These are phyloP conservation scores for Heterobasidion parviporum DNA, from an alignment of 1,284 basidiomycete species.

Conservation along the genomic window DNA sequence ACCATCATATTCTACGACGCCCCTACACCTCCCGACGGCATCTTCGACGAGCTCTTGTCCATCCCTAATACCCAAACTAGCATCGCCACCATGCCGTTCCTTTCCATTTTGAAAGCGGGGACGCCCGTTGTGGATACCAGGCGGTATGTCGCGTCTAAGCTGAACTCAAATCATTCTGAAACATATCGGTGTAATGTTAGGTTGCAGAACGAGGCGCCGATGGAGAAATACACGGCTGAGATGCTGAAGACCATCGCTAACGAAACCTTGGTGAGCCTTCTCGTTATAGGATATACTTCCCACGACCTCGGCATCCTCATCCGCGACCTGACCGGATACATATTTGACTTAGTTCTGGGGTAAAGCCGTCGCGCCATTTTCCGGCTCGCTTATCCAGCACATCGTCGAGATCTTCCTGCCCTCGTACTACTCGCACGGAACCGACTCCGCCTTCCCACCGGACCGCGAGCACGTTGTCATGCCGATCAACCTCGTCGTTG, in stretches of 20 bases:
- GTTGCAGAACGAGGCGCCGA: constrained; percentile 30
- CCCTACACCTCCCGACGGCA: constrained; percentile 28
- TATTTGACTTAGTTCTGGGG: constrained; percentile 10
- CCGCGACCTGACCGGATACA: constrained; percentile 17
- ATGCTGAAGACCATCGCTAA: constrained; percentile 40
- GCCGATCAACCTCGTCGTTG: constrained; percentile 41
- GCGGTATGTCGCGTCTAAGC: not conserved
- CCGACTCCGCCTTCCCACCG: constrained; percentile 40
- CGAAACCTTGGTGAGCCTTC: constrained; percentile 34
- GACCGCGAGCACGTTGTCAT: constrained; percentile 27
- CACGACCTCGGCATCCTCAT: constrained; percentile 10
- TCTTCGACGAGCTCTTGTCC: constrained; percentile 34
- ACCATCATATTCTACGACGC: constrained; percentile 34
- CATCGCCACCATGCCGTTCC: constrained; percentile 23
- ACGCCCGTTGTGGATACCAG: not conserved
- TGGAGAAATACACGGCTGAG: constrained; percentile 30
- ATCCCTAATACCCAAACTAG: constrained; percentile 26
- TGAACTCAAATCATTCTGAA: not conserved
- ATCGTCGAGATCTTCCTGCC: constrained; percentile 50
- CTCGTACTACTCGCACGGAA: constrained; percentile 30
- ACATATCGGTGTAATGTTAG: constrained; percentile 25
- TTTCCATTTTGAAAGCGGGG: not conserved
- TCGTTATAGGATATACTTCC: not conserved
- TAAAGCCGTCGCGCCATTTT: constrained; percentile 17
- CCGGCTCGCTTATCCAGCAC: constrained; percentile 30